These are phyloP conservation scores for Ceratocystis eucalypticola DNA, from an alignment of 2,329 filamentous ascomycete genomes.

Conservation along the genomic window DNA sequence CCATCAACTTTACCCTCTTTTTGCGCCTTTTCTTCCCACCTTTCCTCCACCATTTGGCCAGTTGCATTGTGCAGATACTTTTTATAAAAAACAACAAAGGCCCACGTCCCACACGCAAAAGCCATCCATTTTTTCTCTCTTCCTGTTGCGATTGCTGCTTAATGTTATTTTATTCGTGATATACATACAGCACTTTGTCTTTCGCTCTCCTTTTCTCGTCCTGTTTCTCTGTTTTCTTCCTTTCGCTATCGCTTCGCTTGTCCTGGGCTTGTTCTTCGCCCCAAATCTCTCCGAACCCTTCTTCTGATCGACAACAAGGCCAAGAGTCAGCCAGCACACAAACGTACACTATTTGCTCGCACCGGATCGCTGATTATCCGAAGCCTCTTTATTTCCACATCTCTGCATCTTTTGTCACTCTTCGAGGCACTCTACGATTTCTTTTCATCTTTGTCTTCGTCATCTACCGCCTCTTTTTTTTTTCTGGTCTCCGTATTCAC, in stretches of 20 bases:
- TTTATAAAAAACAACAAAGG: slow-evolving; percentile 11
- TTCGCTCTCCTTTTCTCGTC: slow-evolving; percentile 1
- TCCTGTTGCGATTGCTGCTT: neutral
- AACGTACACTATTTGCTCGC: neutral
- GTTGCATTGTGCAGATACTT: neutral
- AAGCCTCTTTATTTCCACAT: neutral
- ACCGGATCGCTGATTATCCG: neutral
- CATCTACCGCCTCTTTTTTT: neutral
- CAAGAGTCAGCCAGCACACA: neutral
- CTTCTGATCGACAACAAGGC: neutral
- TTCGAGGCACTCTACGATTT: neutral
- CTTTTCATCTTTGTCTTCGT: neutral
- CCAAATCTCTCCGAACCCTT: neutral
- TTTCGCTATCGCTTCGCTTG: neutral
- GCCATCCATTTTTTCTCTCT: neutral
- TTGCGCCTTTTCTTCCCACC: slow-evolving; percentile 9
- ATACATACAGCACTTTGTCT: slow-evolving; percentile 3
- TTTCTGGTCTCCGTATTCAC: neutral
- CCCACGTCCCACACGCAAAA: slow-evolving; percentile 3
- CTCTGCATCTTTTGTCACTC: neutral
- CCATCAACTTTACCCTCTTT: neutral
- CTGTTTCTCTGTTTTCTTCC: neutral
- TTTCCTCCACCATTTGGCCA: neutral
- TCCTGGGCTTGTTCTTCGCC: neutral
- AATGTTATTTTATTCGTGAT: neutral